phyloP scores from a whole-genome alignment of 208 protist genomes.

The Trypanosoma rangeli region DNA sequence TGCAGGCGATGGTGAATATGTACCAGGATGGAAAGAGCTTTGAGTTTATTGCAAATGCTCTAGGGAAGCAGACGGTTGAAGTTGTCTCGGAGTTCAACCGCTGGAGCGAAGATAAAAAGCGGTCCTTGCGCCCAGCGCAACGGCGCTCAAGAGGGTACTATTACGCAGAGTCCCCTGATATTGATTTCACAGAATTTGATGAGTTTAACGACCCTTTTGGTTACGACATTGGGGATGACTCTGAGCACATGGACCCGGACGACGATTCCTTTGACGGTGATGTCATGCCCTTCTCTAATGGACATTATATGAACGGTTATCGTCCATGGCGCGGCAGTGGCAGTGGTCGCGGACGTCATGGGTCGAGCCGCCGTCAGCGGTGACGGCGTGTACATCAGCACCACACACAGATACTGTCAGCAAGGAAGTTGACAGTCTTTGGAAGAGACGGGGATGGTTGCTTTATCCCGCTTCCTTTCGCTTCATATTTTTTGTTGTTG shows the following conservation, averaged over 20 bases:
- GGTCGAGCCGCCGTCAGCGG: slow-evolving; percentile 13
- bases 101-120: slow-evolving; percentile 66
- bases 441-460: background rate
- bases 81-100: slow-evolving; percentile 85
- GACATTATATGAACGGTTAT: slow-evolving; percentile 62
- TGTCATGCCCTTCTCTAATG: slow-evolving; percentile 56
- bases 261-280: slow-evolving; percentile 36
- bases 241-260: slow-evolving; percentile 20
- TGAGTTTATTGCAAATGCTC: slow-evolving; percentile 89
- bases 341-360: slow-evolving; percentile 11
- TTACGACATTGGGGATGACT: slow-evolving; percentile 36
- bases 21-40: slow-evolving; percentile 92
- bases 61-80: slow-evolving; percentile 58
- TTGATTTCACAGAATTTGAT: slow-evolving; percentile 37
- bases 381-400: background rate
- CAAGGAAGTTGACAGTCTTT: background rate
- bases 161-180: slow-evolving; percentile 73
- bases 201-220: slow-evolving; percentile 48
- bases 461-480: too few relatives aligned
- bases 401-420: background rate
- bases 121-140: slow-evolving; percentile 25
- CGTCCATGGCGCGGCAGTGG: slow-evolving; percentile 19
- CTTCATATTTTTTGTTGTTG: background rate
- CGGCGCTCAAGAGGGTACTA: slow-evolving; percentile 41
- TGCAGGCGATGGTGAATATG: slow-evolving; percentile 86